Evolutionary conservation across 371 early-diverging fungal species (phyloP).

Genomic region (Apophysomyces elegans): DNA sequence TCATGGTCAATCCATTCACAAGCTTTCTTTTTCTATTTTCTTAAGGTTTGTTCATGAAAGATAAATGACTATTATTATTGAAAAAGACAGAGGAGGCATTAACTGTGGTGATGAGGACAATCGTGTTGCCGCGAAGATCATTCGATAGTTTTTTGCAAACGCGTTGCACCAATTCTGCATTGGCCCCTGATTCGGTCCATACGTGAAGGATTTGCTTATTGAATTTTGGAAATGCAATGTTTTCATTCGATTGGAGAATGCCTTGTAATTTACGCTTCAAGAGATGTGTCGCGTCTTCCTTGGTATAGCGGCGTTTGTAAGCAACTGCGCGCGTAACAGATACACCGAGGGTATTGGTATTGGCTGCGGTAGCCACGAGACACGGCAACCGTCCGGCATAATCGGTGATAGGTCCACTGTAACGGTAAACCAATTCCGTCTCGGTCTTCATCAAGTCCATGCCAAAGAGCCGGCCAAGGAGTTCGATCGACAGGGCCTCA

Average conservation of each 20-base stretch:
- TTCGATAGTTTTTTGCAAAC: conserved; percentile 19
- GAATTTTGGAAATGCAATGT: conserved; percentile 41
- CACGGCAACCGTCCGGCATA: conserved; percentile 41
- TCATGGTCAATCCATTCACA: too few relatives aligned
- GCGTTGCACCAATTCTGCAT: conserved; percentile 26
- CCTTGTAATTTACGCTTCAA: conserved; percentile 52
- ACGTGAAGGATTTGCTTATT: conserved; percentile 62
- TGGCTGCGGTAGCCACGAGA: neutral
- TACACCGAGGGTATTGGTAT: conserved; percentile 39
- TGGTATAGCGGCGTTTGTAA: conserved; percentile 40
- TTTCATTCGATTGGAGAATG: conserved; percentile 39
- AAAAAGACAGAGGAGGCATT: conserved; percentile 18
- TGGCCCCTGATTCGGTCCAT: conserved; percentile 55
- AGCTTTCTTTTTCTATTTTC: neutral
- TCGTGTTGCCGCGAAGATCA: conserved; percentile 20
- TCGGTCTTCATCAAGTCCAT: conserved; percentile 54
- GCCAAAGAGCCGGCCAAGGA: conserved; percentile 53
- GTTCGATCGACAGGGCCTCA: conserved; percentile 59
- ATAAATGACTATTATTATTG: neutral
- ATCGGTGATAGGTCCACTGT: conserved; percentile 58
- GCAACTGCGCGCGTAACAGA: conserved; percentile 64
- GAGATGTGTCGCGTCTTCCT: conserved; percentile 45
- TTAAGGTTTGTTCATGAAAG: neutral
- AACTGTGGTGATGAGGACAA: conserved; percentile 33
- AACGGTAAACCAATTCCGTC: conserved; percentile 53